These are phyloP conservation scores for Aspergillus kassunensis DNA, from an alignment of 495 filamentous ascomycete genomes.

Conservation along the genomic window DNA sequence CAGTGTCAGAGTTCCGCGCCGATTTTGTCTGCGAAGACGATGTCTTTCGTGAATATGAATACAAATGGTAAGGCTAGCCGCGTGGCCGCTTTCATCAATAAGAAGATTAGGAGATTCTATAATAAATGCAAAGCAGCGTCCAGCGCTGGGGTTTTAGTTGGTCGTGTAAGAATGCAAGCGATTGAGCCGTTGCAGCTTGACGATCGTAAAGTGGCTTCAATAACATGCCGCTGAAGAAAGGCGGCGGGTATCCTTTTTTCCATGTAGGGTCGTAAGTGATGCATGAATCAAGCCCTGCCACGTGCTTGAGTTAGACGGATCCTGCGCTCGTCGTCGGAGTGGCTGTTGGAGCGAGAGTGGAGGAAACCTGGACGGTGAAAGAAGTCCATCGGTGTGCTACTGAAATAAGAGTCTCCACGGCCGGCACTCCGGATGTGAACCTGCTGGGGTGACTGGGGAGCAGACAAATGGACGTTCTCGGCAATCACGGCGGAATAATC, in stretches of 20 bases:
- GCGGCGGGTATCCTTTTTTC: constrained; percentile 1
- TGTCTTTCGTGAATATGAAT: constrained; percentile 2
- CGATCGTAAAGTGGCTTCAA: neutral
- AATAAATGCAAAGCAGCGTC: constrained; percentile 15
- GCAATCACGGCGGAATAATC: constrained; percentile 50
- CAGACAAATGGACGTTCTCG: constrained; percentile 22
- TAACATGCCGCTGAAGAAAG: neutral
- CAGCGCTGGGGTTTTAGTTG: constrained; percentile 13
- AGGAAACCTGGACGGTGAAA: constrained; percentile 29
- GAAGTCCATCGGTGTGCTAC: constrained; percentile 29
- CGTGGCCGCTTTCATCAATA: neutral
- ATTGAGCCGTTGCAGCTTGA: neutral
- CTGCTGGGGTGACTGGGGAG: constrained; percentile 41
- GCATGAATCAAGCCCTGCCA: no score
- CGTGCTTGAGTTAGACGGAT: constrained; percentile 40
- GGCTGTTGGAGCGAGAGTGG: constrained; percentile 21
- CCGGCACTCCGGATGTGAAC: constrained; percentile 35
- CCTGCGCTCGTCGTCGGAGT: constrained; percentile 36
- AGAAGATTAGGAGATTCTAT: constrained; percentile 14
- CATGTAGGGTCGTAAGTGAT: neutral
- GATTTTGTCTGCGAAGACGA: neutral
- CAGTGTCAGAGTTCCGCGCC: constrained; percentile 4
- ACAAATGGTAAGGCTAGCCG: constrained; percentile 1
- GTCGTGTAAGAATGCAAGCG: neutral
- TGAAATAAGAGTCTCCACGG: constrained; percentile 21